Conservation (phyloP, 192 early-diverging fungal genomes). For the Coemansia sp. region DNA sequence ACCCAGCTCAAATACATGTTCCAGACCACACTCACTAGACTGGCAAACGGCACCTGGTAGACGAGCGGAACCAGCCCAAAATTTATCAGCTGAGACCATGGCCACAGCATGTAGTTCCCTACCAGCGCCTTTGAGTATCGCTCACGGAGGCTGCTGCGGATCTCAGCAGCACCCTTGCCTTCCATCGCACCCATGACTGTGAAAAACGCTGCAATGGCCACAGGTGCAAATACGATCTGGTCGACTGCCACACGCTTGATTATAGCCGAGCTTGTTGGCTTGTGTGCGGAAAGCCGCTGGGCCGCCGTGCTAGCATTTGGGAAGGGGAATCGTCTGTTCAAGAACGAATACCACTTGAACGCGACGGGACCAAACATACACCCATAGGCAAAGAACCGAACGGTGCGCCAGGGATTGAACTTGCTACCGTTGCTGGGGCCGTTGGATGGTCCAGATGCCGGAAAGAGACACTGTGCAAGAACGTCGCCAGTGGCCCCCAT, state of each 20-base stretch:
- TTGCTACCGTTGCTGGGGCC: neutral
- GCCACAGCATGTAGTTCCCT: slow-evolving; percentile 58
- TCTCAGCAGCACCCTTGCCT: slow-evolving; percentile 45
- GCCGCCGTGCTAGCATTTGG: neutral
- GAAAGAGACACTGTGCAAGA: slow-evolving; percentile 57
- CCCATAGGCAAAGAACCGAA: slow-evolving; percentile 64
- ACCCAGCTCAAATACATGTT: slow-evolving; percentile 67
- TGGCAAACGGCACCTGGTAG: slow-evolving; percentile 66
- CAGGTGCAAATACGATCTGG: slow-evolving; percentile 64
- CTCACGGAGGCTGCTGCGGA: slow-evolving; percentile 56
- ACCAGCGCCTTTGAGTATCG: slow-evolving; percentile 21
- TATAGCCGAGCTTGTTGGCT: slow-evolving; percentile 13
- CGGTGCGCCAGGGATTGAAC: slow-evolving; percentile 32
- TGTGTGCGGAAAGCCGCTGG: neutral
- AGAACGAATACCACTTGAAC: slow-evolving; percentile 63
- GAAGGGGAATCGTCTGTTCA: slow-evolving; percentile 62
- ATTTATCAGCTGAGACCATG: slow-evolving; percentile 68
- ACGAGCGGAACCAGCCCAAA: slow-evolving; percentile 66
- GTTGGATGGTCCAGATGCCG: neutral
- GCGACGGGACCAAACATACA: slow-evolving; percentile 65
- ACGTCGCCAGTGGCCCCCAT: slow-evolving; percentile 61
- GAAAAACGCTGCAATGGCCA: slow-evolving; percentile 64
- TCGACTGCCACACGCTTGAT: slow-evolving; percentile 59
- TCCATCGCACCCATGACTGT: slow-evolving; percentile 60
- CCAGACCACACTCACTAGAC: slow-evolving; percentile 66